Percentiles rank a stretch among this genome's conserved stretches.
Evolutionary conservation across 768 basidiomycete genomes (phyloP).

Genomic region (Aureoboletus auriporus): DNA sequence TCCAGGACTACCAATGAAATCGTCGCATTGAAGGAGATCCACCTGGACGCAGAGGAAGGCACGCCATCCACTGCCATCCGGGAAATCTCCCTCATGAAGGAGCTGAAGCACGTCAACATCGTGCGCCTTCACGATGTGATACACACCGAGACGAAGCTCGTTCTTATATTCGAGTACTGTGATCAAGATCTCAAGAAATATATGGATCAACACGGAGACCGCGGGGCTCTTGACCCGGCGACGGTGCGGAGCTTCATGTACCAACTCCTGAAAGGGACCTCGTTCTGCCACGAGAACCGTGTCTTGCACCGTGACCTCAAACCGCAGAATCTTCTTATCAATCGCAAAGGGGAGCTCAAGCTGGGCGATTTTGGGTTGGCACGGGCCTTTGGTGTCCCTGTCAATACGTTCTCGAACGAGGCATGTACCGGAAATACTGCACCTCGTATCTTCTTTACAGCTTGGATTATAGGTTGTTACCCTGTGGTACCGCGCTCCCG

Average conservation of each 20-base stretch:
- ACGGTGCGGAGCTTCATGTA: constrained; percentile 97
- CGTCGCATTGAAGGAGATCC: constrained; percentile 97
- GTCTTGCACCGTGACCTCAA: constrained; percentile 97
- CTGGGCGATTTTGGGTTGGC: constrained; percentile 97
- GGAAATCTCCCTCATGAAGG: constrained; percentile 99
- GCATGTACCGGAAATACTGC: constrained; percentile 29
- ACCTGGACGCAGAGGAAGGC: constrained; percentile 98
- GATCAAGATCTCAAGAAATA: constrained; percentile 99
- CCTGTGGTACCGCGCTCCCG: constrained; percentile 97
- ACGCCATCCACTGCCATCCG: constrained; percentile 98
- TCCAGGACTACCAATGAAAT: constrained; percentile 98
- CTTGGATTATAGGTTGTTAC: constrained; percentile 79
- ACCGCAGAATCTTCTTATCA: constrained; percentile 97
- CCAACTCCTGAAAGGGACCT: constrained; percentile 94
- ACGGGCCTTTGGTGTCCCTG: constrained; percentile 95
- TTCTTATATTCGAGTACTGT: constrained; percentile 97
- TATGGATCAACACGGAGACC: constrained; percentile 97
- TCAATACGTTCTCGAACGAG: constrained; percentile 99
- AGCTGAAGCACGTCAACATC: constrained; percentile 98
- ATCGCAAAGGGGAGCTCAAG: constrained; percentile 94
- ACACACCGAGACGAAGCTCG: constrained; percentile 96
- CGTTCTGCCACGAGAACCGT: constrained; percentile 98
- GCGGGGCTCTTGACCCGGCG: constrained; percentile 86
- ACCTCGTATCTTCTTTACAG: not conserved
- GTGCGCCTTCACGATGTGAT: constrained; percentile 98